Conservation (phyloP, 306 rosid species). For the Quercus parvula region DNA sequence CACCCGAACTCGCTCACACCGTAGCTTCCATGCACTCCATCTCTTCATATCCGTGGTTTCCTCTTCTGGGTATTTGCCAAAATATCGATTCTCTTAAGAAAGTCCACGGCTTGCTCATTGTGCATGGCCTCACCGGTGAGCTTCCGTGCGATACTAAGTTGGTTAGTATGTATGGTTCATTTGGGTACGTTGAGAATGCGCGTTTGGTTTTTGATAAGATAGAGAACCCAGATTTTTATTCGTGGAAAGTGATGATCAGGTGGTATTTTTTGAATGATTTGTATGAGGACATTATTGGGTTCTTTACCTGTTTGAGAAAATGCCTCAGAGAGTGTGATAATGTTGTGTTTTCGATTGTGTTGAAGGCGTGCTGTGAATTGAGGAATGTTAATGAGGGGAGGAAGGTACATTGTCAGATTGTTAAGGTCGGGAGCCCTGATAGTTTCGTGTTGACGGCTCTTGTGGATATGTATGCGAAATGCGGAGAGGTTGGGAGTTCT, state of each 20-base stretch:
- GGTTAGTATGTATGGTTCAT: slow-evolving; percentile 55
- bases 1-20: slow-evolving; percentile 19
- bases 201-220: slow-evolving; percentile 63
- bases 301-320: slow-evolving; percentile 37
- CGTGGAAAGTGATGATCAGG: slow-evolving; percentile 67
- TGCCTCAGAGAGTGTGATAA: slow-evolving; percentile 36
- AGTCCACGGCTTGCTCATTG: slow-evolving; percentile 50
- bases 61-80: slow-evolving; percentile 42
- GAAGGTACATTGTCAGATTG: slow-evolving; percentile 51
- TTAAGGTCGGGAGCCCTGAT: slow-evolving; percentile 46
- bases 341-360: slow-evolving; percentile 45
- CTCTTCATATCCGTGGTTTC: slow-evolving; percentile 31
- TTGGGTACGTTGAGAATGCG: slow-evolving; percentile 43
- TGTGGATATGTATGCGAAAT: slow-evolving; percentile 54
- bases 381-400: slow-evolving; percentile 41
- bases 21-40: slow-evolving; percentile 18
- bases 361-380: slow-evolving; percentile 55
- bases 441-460: slow-evolving; percentile 48
- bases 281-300: slow-evolving; percentile 35
- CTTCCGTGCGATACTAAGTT: slow-evolving; percentile 42
- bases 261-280: slow-evolving; percentile 58
- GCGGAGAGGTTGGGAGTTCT: slow-evolving; percentile 34
- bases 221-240: slow-evolving; percentile 44
- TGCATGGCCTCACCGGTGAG: slow-evolving; percentile 37
- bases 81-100: slow-evolving; percentile 43